Base-by-base conservation (phyloP, 2,329 filamentous ascomycete genomes). In the Arthrobotrys sphaeroides region DNA sequence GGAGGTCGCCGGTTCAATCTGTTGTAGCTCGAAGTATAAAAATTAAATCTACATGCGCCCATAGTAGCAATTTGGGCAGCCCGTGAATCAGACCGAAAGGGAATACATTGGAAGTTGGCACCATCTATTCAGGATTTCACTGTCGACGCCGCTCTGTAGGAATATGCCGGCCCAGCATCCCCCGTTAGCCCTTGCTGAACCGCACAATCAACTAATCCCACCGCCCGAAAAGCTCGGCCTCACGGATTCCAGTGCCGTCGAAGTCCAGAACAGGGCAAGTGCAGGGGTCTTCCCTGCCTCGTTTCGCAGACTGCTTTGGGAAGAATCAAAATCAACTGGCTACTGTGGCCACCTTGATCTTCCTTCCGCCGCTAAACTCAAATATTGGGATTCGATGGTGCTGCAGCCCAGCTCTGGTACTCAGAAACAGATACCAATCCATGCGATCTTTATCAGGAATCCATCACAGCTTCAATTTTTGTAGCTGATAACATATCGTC, bases 281-380 rank as follows among this genome's bases (percentile, higher is more conserved):
- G 40, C 64, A 68, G 40, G 62, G 62, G 62, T 9, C 22, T 51
- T 47, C 51, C 26, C 22, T 18, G 64, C 49, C 62, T 42, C 38
- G 64, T 59, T 60, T 68, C 51, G 36, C 51, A 36, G 26, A 33
- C 64, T 70, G 66, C 66, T 55, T 70, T 57, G 24, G 65, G 65
- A 60, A 61, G 65, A 69, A 38, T 28, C 55, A 62, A 33, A 47
- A 47, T 45, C 55, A 65, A 72, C 61, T 64, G 70, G 70, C 70
- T 64, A 74, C 70, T 74, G 70, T 74, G 70, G 70, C 70, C 70
- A 74, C 70, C 70, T 74, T 47, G 66, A 69, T 16, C 18, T 55
- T 26, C 5, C 47, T 49, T 57, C 59, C 67, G 59, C 67, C 67
- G 49, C 59, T 70, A 72, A 36, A 57, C 51, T 51, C 62, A 59